Conservation (phyloP, 495 filamentous ascomycete genomes). For the Letharia columbiana region DNA sequence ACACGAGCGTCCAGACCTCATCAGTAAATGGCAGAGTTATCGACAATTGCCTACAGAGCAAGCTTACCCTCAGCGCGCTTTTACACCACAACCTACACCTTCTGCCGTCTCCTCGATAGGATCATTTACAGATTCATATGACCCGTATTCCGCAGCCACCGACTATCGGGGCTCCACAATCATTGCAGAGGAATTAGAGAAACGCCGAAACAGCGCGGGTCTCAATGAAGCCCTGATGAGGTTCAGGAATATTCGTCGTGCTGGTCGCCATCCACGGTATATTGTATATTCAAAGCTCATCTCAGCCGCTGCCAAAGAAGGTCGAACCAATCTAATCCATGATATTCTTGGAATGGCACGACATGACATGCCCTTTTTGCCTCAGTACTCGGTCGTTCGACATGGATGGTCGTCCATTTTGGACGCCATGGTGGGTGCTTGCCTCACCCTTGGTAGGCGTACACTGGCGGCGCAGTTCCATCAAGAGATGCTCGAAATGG, state of each 20-base stretch:
- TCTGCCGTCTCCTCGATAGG: constrained; percentile 32
- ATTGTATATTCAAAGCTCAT: constrained; percentile 95
- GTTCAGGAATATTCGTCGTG: constrained; percentile 86
- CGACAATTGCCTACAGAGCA: constrained; percentile 34
- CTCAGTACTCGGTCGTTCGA: constrained; percentile 72
- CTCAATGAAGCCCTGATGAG: constrained; percentile 73
- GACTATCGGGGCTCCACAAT: constrained; percentile 86
- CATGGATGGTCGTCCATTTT: constrained; percentile 93
- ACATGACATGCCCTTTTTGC: constrained; percentile 72
- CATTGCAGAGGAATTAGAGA: constrained; percentile 82
- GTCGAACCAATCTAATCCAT: constrained; percentile 67
- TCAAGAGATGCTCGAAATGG: constrained; percentile 79
- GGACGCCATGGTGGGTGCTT: constrained; percentile 92
- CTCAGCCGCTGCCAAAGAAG: constrained; percentile 73
- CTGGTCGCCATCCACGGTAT: constrained; percentile 85
- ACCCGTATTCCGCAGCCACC: constrained; percentile 80
- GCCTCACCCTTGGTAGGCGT: constrained; percentile 74
- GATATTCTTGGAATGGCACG: constrained; percentile 84
- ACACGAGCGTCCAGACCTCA: constrained; percentile 47
- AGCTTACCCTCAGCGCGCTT: constrained; percentile 29
- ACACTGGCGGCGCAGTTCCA: constrained; percentile 74
- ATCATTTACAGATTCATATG: constrained; percentile 65
- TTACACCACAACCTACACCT: constrained; percentile 24
- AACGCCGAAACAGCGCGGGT: constrained; percentile 54
- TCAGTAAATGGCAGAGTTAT: constrained; percentile 50